Evolutionary conservation across 352 stramenopile species (phyloP), one percentile per base, ranked within the genome.

Genomic region (Phytophthora europaea): DNA sequence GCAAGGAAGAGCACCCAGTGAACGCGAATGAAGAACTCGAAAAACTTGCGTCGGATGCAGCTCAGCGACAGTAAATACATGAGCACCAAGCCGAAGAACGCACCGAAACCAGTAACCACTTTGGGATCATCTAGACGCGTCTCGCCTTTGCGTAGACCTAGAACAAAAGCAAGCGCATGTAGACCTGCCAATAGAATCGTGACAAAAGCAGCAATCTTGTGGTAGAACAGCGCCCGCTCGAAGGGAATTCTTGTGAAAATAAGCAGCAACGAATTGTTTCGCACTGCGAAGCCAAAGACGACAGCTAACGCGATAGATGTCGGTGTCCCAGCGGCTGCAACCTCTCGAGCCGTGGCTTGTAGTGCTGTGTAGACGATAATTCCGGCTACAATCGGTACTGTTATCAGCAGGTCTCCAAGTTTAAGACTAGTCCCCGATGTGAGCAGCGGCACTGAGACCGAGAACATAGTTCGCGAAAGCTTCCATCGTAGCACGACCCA

Each of bases 1-100:
- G 57, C 51, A 15, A 88, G 54, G 62, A 92, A 87, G 13, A 92
- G 72, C 0, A 90, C 16, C 79, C 79, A 89, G 56, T 92, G 84
- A 31, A 68, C 20, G 10, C 76, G 63, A 10, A 89, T 18, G 60
- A 92, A 92, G 28, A 89, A 65, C 63, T 85, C 63, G 66, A 87
- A 92, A 60, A 84, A 89, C 7, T 62, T 74, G 2, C 81, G 84
- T 23, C 82, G 80, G 28, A 91, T 80, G 15, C 48, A 64, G 22
- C 53, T 63, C 36, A 89, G 61, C 10, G 84, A 81, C 54, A 85
- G 65, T 3, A 81, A 50, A 54, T 77, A 66, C 12, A 88, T 75
- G 40, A 72, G 64, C 22, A 73, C 62, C 31, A 90, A 65, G 10
- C 73, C 47, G 26, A 71, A 73, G 23, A 89, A 83, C 1, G 73